These are phyloP conservation scores for Glycyrrhiza uralensis DNA, from an alignment of 306 rosid genomes.

Conservation along the genomic window DNA sequence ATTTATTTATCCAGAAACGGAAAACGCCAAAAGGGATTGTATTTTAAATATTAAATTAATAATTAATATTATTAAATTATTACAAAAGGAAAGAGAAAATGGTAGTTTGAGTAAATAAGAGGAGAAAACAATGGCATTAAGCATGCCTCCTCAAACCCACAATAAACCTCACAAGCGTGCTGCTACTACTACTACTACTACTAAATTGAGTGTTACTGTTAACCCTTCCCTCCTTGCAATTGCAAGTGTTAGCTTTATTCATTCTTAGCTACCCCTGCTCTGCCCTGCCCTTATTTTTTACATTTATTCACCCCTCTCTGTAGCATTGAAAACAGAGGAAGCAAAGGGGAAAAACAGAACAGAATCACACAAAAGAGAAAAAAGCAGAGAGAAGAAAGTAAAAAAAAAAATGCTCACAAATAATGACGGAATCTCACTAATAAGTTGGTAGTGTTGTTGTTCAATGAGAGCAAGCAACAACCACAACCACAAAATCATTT, in stretches of 20 bases:
- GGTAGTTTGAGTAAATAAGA: constrained; percentile 37
- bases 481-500: constrained; percentile 30
- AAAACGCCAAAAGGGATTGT: constrained; percentile 4
- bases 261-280: too few relatives aligned
- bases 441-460: background rate
- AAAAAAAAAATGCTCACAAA: background rate
- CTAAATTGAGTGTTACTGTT: too few relatives aligned
- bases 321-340: constrained; percentile 58
- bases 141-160: background rate
- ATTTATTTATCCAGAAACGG: constrained; percentile 3
- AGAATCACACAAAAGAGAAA: background rate
- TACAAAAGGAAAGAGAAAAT: background rate
- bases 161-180: constrained; percentile 37
- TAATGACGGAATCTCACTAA: constrained; percentile 38
- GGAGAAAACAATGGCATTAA: constrained; percentile 27
- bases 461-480: too few relatives aligned
- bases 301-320: constrained; percentile 37
- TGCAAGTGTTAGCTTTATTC: too few relatives aligned
- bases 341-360: constrained; percentile 31
- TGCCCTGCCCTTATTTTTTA: too few relatives aligned
- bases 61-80: too few relatives aligned
- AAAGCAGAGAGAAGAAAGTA: background rate
- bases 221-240: too few relatives aligned
- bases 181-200: too few relatives aligned
- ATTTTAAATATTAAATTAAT: too few relatives aligned